Conservation (phyloP, 2,329 filamentous ascomycete genomes). For the Chrysosphaeria jannelii region DNA sequence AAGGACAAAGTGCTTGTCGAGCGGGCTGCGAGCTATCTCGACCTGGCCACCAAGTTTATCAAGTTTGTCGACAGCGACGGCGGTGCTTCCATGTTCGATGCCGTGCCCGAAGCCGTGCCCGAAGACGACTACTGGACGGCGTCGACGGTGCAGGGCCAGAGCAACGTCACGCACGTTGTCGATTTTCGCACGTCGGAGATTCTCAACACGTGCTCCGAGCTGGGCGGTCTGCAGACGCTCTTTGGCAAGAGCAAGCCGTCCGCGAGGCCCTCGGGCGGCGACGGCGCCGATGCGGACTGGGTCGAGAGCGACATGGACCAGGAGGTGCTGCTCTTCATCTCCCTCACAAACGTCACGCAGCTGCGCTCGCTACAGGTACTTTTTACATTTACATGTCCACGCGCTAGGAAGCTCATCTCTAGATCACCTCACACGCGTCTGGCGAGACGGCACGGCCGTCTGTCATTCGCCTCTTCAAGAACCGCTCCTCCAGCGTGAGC, state of each 20-base stretch:
- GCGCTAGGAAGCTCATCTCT: slow-evolving; percentile 6
- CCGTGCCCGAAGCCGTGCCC: too few species aligned
- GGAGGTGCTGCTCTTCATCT: slow-evolving; percentile 76
- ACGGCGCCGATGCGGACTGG: slow-evolving; percentile 40
- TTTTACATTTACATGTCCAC: neutral
- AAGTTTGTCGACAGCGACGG: too few species aligned
- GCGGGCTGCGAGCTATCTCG: too few species aligned
- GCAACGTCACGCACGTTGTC: slow-evolving; percentile 54
- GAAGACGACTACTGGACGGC: too few species aligned
- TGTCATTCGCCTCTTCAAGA: slow-evolving; percentile 62
- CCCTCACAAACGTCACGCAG: slow-evolving; percentile 69
- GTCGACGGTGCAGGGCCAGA: slow-evolving; percentile 55
- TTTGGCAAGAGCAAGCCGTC: slow-evolving; percentile 42
- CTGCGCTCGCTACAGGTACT: slow-evolving; percentile 48
- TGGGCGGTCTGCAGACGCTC: slow-evolving; percentile 41
- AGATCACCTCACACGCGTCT: slow-evolving; percentile 80
- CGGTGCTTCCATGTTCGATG: too few species aligned
- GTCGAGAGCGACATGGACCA: slow-evolving; percentile 93
- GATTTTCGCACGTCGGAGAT: slow-evolving; percentile 59
- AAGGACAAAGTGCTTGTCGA: too few species aligned
- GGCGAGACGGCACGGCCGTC: slow-evolving; percentile 47
- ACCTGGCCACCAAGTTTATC: too few species aligned
- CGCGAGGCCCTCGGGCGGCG: slow-evolving; percentile 7
- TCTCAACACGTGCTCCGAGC: slow-evolving; percentile 58
- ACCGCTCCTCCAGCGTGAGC: slow-evolving; percentile 66